These are phyloP conservation scores for Cryptosporidium viatorum DNA, from an alignment of 169 alveolate species.

Conservation along the genomic window DNA sequence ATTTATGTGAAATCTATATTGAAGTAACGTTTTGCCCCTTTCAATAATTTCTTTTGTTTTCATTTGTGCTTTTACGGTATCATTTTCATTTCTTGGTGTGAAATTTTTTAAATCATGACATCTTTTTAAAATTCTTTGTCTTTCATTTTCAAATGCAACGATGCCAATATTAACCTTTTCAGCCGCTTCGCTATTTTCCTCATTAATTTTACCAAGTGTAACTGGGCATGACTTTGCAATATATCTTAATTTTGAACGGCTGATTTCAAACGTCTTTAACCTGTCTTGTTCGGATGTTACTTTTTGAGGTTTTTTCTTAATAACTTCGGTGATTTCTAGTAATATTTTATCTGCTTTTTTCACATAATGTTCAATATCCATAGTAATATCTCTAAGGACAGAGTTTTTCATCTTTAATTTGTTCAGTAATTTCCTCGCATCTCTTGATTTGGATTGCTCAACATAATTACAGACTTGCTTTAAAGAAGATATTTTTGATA, in stretches of 20 bases:
- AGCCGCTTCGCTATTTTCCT: constrained; percentile 61
- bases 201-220: constrained; percentile 22
- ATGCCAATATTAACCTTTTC: constrained; percentile 64
- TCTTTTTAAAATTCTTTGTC: constrained; percentile 69
- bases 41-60: constrained; percentile 68
- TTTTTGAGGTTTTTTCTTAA: constrained; percentile 18
- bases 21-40: constrained; percentile 70
- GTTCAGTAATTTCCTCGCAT: constrained; percentile 47
- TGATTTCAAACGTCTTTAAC: constrained; percentile 17
- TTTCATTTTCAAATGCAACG: constrained; percentile 70
- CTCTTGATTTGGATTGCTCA: constrained; percentile 63
- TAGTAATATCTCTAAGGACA: constrained; percentile 38
- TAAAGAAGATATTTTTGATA: constrained; percentile 27
- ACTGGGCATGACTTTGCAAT: constrained; percentile 63
- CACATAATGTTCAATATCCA: constrained; percentile 33
- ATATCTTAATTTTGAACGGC: constrained; percentile 60
- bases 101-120: constrained; percentile 54
- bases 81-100: constrained; percentile 54
- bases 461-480: constrained; percentile 47
- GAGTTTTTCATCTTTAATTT: constrained; percentile 54
- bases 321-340: constrained; percentile 15
- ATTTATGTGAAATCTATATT: constrained; percentile 60
- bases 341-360: constrained; percentile 46
- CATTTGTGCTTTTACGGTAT: constrained; percentile 39
- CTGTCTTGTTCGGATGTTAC: constrained; percentile 13